phyloP scores from a whole-genome alignment of 2,329 filamentous ascomycete genomes.

The Aspergillus vadensis region DNA sequence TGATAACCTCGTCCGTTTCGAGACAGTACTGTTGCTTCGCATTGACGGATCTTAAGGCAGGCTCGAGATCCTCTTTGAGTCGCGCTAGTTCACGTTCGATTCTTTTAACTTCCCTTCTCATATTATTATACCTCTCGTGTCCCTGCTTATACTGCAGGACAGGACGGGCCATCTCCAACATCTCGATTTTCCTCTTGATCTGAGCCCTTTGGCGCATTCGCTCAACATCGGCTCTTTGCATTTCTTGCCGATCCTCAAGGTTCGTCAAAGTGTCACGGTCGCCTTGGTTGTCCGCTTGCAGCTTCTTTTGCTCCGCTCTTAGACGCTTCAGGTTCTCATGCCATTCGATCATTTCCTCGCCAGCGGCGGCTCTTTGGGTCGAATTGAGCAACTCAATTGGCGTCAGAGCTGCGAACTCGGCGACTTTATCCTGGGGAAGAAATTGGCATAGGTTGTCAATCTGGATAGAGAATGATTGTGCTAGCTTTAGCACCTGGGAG shows the following conservation, averaged over 20 bases:
- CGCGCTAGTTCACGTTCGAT: conserved; percentile 60
- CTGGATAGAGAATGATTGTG: conserved; percentile 78
- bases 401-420: conserved; percentile 84
- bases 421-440: conserved; percentile 90
- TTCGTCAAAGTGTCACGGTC: conserved; percentile 66
- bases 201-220: conserved; percentile 74
- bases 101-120: conserved; percentile 58
- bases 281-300: conserved; percentile 59
- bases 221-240: conserved; percentile 79
- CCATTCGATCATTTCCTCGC: conserved; percentile 75
- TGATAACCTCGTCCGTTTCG: conserved; percentile 59
- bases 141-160: conserved; percentile 66
- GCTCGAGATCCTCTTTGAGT: conserved; percentile 64
- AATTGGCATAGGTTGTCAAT: conserved; percentile 98
- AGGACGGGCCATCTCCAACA: conserved; percentile 67
- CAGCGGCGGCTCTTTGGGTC: conserved; percentile 85
- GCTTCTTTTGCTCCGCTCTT: conserved; percentile 67
- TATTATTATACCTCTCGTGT: conserved; percentile 49
- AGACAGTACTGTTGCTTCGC: conserved; percentile 66
- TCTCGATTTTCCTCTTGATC: conserved; percentile 64
- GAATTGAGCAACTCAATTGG: conserved; percentile 80
- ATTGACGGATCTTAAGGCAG: conserved; percentile 69
- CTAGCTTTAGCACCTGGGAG: conserved; percentile 68
- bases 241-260: conserved; percentile 71
- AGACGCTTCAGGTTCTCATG: conserved; percentile 73